Evolutionary conservation across 2,329 filamentous ascomycete genomes (phyloP).

Genomic region (Aspergillus transmontanensis): DNA sequence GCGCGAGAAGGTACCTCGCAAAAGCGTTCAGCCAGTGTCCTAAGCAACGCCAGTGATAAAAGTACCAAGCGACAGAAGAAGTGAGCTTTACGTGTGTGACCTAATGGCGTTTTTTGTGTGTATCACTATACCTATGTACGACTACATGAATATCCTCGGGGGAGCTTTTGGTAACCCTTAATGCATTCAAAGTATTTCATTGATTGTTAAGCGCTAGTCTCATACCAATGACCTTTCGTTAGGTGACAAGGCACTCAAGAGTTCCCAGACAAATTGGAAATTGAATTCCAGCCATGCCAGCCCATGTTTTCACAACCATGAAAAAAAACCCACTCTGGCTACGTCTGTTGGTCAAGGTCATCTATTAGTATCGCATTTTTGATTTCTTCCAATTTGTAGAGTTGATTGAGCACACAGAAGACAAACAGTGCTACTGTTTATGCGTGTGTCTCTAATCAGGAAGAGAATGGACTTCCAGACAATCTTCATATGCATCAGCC

Average conservation of each 20-base stretch:
- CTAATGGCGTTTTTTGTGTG: conserved; percentile 11
- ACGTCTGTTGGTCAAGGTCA: background rate
- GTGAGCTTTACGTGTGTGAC: conserved; percentile 17
- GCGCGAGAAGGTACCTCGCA: conserved; percentile 43
- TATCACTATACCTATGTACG: conserved; percentile 34
- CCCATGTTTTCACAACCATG: background rate
- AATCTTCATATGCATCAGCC: conserved; percentile 28
- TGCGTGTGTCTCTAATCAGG: conserved; percentile 18
- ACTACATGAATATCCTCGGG: conserved; percentile 30
- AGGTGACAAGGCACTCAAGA: background rate
- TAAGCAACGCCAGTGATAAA: conserved; percentile 70
- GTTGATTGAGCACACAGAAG: background rate
- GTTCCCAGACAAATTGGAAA: background rate
- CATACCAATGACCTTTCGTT: background rate
- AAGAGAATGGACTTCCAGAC: conserved; percentile 28
- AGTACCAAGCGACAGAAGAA: conserved; percentile 55
- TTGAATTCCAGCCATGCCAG: background rate
- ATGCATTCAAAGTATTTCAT: conserved; percentile 3
- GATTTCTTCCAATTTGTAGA: background rate
- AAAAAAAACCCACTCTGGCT: background rate
- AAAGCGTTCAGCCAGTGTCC: conserved; percentile 81
- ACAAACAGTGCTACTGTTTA: background rate
- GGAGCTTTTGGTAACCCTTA: conserved; percentile 1
- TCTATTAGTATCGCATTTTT: background rate
- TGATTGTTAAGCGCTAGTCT: background rate